A percentile compares a stretch with the other conserved stretches of the same genome.
Conservation (phyloP, 352 stramenopile species). For the Elongisporangium anandrum region DNA sequence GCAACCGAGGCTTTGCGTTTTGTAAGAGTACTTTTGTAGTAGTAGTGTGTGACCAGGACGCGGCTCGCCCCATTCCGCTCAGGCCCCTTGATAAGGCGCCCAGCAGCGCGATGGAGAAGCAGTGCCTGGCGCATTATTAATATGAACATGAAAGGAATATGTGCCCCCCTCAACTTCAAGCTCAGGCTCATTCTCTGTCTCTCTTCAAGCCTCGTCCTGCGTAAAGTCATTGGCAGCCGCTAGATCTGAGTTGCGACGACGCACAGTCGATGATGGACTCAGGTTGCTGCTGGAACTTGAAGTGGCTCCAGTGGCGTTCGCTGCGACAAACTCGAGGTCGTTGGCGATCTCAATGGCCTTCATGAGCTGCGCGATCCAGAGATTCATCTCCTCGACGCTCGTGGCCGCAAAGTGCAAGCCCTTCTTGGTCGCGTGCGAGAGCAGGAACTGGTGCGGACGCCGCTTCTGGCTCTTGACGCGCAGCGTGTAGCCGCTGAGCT, state of each 20-base stretch:
- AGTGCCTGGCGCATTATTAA: too few relatives aligned
- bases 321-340: constrained; percentile 29
- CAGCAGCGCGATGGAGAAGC: too few relatives aligned
- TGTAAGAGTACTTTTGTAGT: too few relatives aligned
- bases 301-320: constrained; percentile 5
- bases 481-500: constrained; percentile 62
- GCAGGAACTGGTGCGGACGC: constrained; percentile 57
- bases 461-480: constrained; percentile 64
- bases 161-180: neutral
- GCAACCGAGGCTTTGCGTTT: too few relatives aligned
- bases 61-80: too few relatives aligned
- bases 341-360: constrained; percentile 59
- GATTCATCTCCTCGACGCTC: constrained; percentile 67
- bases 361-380: constrained; percentile 56
- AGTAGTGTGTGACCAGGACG: too few relatives aligned
- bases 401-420: constrained; percentile 46
- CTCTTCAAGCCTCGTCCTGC: constrained; percentile 2
- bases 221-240: constrained; percentile 9
- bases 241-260: neutral
- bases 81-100: too few relatives aligned
- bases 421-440: constrained; percentile 56
- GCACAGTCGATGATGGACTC: neutral
- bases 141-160: too few relatives aligned
- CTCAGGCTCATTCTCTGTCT: neutral
- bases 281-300: constrained; percentile 4